Base-by-base conservation (phyloP, 345 rosid genomes). In the Eucalyptus coolabah region DNA sequence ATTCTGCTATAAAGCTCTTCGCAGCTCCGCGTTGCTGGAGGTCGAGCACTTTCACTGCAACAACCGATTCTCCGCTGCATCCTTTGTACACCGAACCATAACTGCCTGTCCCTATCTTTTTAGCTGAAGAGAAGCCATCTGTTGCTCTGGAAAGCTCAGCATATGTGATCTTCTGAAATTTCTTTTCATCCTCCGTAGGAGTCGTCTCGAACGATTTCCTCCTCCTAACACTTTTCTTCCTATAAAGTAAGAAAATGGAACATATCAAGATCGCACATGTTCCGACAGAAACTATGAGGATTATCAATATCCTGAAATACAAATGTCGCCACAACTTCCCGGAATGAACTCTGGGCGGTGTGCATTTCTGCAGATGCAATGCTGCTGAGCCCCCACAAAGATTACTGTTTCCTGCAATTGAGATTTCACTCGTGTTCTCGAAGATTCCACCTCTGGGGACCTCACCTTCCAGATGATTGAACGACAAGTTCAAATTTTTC, bases 1-100 rank as follows among this genome's bases (percentile, higher is more conserved):
- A 95, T 90, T 95, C 94, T 14, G 93, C 92, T 47, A 87, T 53
- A 88, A 93, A 95, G 60, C 96, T 94, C 88, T 89, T 93, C 56
- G 89, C 83, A 44, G 93, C 95, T 88, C 94, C 94, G 37, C 49
- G 90, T 83, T 49, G 87, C 87, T 89, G 91, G 88, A 95, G 53
- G 88, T 94, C 92, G 32, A 95, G 50, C 51, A 93, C 91, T 89
- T 92, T 92, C 87, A 88, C 89, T 13, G 92, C 93, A 34, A 90
- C 90, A 18, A n/a, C 17, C 40, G 34, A 42, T 51, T 87, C 87
- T 16, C 50, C 67, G 3, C 56, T 47, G 34, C 83, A 89, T 49
- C 93, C 92, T 88, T 89, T 93, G 51, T 90, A 92, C 30, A 93
- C 93, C 4, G 89, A 90, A 45, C 93, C 93, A 12, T 83, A 91